Evolutionary conservation across 306 rosid species (phyloP).

Genomic region (Cucurbita moschata): DNA sequence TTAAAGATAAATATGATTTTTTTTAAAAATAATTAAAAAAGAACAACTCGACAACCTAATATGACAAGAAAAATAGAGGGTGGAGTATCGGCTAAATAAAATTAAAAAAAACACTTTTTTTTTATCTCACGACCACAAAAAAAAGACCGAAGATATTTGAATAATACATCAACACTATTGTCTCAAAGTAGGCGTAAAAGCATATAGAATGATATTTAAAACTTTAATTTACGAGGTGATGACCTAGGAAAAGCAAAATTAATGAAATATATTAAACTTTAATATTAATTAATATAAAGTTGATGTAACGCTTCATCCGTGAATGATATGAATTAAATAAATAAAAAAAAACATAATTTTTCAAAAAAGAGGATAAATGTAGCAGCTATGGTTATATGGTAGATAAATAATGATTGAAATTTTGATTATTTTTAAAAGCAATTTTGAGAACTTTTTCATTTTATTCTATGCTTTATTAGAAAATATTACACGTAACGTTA

Average conservation of each 20-base stretch:
- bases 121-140: not conserved
- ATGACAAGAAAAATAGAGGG: too few relatives aligned
- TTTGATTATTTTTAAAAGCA: not conserved
- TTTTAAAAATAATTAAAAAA: too few relatives aligned
- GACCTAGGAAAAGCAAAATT: not conserved
- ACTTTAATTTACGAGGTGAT: not conserved
- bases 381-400: not conserved
- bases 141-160: not conserved
- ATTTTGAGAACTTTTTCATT: not conserved
- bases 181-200: not conserved
- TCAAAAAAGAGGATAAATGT: not conserved
- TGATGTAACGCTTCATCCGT: not conserved
- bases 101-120: not conserved
- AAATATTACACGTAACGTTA: not conserved
- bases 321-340: not conserved
- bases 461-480: not conserved
- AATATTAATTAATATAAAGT: too few relatives aligned
- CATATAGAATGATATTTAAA: not conserved
- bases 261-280: not conserved
- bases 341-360: not conserved
- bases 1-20: too few relatives aligned
- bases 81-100: too few relatives aligned
- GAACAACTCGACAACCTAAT: too few relatives aligned
- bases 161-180: not conserved
- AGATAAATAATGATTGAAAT: not conserved